Evolutionary conservation across 805 yeast species (phyloP).

Genomic region (Wickerhamiella qilinensis): DNA sequence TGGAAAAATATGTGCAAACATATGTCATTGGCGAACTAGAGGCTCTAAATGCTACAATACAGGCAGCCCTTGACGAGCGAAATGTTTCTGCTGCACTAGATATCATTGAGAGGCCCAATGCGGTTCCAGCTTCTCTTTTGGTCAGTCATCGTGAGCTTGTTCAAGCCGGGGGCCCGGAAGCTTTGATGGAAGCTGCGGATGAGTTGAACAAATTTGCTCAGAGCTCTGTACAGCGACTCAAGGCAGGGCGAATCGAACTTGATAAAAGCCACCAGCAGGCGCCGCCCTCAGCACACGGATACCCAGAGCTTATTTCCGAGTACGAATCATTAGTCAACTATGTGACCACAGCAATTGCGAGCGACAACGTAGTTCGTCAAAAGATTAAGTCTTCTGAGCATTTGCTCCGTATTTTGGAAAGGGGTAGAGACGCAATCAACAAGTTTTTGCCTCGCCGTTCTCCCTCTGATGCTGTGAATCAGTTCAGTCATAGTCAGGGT

Average conservation of each 20-base stretch:
- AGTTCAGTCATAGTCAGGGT: neutral
- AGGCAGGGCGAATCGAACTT: neutral
- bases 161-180: conserved; percentile 32
- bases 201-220: neutral
- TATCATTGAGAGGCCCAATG: conserved; percentile 36
- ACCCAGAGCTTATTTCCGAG: neutral
- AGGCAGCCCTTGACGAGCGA: conserved; percentile 25
- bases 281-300: no score
- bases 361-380: conserved; percentile 3
- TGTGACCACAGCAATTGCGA: conserved; percentile 1
- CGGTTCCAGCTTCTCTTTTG: conserved; percentile 40
- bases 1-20: conserved; percentile 33
- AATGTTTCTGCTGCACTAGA: conserved; percentile 51
- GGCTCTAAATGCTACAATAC: conserved; percentile 13
- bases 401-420: conserved; percentile 1
- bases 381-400: neutral
- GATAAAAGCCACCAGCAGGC: no score
- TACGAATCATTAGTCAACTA: neutral
- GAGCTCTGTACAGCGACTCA: neutral
- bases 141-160: conserved; percentile 39
- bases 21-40: conserved; percentile 25
- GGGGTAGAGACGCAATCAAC: conserved; percentile 3
- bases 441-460: conserved; percentile 3
- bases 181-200: neutral
- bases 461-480: neutral